A percentile compares a stretch with the other conserved stretches of the same genome.
These are phyloP conservation scores for Xylaria intraflava DNA, from an alignment of 495 filamentous ascomycete species.

Conservation along the genomic window DNA sequence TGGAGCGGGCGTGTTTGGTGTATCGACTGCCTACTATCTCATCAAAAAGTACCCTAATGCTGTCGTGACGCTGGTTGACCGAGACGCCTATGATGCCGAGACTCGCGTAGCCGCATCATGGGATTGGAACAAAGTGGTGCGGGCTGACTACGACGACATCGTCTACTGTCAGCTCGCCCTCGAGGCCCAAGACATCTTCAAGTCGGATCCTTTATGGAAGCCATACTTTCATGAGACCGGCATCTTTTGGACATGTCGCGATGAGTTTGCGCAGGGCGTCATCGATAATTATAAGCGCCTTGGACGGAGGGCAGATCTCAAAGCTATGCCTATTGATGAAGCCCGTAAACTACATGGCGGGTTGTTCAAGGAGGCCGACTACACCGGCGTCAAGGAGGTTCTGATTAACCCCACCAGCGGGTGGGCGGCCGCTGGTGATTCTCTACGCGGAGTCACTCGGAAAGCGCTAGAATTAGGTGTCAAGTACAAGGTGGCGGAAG, in stretches of 20 bases:
- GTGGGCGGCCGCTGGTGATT: slow-evolving; percentile 54
- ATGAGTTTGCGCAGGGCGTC: slow-evolving; percentile 37
- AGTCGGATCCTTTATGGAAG: slow-evolving; percentile 45
- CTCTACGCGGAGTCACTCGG: slow-evolving; percentile 41
- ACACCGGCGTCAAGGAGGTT: slow-evolving; percentile 43
- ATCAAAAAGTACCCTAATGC: slow-evolving; percentile 44
- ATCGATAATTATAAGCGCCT: slow-evolving; percentile 45
- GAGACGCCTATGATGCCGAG: slow-evolving; percentile 38
- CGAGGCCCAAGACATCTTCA: slow-evolving; percentile 52
- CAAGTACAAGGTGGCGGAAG: slow-evolving; percentile 43
- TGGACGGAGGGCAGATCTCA: slow-evolving; percentile 33
- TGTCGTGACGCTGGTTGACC: slow-evolving; percentile 51
- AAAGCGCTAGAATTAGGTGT: slow-evolving; percentile 46
- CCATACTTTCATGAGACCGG: slow-evolving; percentile 53
- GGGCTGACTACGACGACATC: slow-evolving; percentile 56
- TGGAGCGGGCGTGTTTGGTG: slow-evolving; percentile 60
- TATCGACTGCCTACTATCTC: slow-evolving; percentile 56
- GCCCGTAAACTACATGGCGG: slow-evolving; percentile 41
- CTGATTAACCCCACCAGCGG: slow-evolving; percentile 51
- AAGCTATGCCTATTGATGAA: slow-evolving; percentile 40
- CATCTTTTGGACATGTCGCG: slow-evolving; percentile 41
- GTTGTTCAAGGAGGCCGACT: slow-evolving; percentile 50
- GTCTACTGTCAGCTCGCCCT: slow-evolving; percentile 52
- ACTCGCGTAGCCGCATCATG: slow-evolving; percentile 50
- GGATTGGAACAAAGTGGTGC: slow-evolving; percentile 64